These are phyloP conservation scores for Leishmania major DNA, from an alignment of 208 protist genomes.

Conservation along the genomic window DNA sequence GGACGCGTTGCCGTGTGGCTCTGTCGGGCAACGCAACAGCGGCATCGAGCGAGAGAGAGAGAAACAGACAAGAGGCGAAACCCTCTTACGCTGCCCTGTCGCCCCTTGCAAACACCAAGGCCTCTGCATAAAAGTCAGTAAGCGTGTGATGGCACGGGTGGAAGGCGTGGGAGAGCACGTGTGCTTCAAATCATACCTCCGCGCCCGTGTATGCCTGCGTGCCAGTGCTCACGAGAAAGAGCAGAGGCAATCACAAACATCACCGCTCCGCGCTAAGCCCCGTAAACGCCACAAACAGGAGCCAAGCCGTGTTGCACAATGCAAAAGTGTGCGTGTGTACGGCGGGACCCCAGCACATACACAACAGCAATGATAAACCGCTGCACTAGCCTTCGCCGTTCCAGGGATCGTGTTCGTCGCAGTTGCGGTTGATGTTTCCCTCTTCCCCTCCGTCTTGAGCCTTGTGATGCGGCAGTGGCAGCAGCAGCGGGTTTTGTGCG, in stretches of 20 bases:
- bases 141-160: neutral
- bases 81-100: neutral
- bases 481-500: neutral
- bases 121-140: neutral
- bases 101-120: neutral
- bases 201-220: neutral
- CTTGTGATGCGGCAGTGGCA: neutral
- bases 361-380: neutral
- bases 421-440: neutral
- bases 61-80: neutral
- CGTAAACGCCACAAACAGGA: neutral
- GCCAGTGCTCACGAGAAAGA: neutral
- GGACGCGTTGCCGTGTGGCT: neutral
- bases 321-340: neutral
- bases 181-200: neutral
- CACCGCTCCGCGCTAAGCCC: neutral
- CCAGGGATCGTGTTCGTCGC: neutral
- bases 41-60: neutral
- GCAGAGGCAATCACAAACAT: neutral
- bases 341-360: neutral
- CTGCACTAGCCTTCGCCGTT: neutral
- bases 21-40: neutral
- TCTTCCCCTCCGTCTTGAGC: neutral
- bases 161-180: neutral
- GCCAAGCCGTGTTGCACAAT: neutral